Percentiles rank a stretch among this genome's conserved stretches.
Evolutionary conservation across 140 eudicot species (phyloP).

Genomic region (Cichorium intybus): DNA sequence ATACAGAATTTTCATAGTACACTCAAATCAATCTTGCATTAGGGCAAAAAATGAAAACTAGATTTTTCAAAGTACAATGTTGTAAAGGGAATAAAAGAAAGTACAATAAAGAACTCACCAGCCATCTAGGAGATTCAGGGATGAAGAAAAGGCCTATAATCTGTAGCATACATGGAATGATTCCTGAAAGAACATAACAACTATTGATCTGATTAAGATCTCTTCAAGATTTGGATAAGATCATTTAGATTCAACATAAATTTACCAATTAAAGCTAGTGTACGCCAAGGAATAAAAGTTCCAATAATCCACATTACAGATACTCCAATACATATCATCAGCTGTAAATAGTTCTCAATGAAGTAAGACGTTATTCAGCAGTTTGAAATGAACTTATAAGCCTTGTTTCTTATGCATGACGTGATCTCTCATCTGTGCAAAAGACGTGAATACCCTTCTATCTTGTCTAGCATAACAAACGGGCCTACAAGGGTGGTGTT

Average conservation of each 20-base stretch:
- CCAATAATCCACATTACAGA: conserved; percentile 70
- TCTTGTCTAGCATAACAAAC: no score
- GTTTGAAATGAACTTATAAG: not conserved
- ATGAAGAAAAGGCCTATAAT: conserved; percentile 59
- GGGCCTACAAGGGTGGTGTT: no score
- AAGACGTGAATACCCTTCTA: no score
- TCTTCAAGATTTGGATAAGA: conserved; percentile 1
- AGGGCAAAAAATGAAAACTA: no score
- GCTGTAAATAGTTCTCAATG: conserved; percentile 40
- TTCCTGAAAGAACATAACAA: conserved; percentile 43
- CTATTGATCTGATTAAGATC: not conserved
- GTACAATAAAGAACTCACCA: conserved; percentile 46
- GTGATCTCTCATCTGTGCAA: no score
- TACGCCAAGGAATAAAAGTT: conserved; percentile 61
- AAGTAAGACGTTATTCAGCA: not conserved
- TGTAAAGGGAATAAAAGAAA: not conserved
- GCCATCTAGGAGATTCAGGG: conserved; percentile 98
- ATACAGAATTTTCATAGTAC: not conserved
- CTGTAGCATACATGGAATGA: conserved; percentile 71
- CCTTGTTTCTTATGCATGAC: no score
- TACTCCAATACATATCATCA: conserved; percentile 74
- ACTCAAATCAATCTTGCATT: no score
- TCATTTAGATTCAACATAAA: not conserved
- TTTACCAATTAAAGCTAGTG: conserved; percentile 66
- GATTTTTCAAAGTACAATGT: not conserved